A percentile compares a stretch with the other conserved stretches of the same genome.
Conservation (phyloP, 805 yeast genomes). For the Tetrapisispora taiwanensis region DNA sequence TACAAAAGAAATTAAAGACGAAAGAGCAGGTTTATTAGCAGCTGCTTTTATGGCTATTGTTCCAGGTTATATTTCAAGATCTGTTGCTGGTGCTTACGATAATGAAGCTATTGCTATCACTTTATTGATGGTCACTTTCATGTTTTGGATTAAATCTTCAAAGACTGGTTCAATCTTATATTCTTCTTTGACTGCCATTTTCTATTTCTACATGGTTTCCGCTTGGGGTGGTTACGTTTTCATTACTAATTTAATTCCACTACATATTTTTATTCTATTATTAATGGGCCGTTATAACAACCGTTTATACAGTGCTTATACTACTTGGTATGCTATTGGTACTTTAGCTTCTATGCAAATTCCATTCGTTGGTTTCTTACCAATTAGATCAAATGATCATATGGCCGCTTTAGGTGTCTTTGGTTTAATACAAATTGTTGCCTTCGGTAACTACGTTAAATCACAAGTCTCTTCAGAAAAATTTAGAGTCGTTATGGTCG, state of each 20-base stretch:
- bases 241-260: slow-evolving; percentile 93
- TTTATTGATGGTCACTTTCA: slow-evolving; percentile 87
- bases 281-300: slow-evolving; percentile 90
- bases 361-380: slow-evolving; percentile 96
- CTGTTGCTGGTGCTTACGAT: slow-evolving; percentile 98
- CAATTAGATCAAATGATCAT: slow-evolving; percentile 94
- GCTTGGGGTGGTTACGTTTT: slow-evolving; percentile 99
- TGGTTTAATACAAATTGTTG: slow-evolving; percentile 85
- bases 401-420: slow-evolving; percentile 97
- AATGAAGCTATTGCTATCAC: slow-evolving; percentile 98
- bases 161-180: slow-evolving; percentile 82
- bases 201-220: slow-evolving; percentile 95
- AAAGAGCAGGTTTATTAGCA: slow-evolving; percentile 80
- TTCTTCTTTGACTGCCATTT: slow-evolving; percentile 74
- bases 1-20: slow-evolving; percentile 82
- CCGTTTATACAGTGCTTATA: slow-evolving; percentile 77
- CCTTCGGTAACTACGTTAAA: slow-evolving; percentile 73
- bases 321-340: slow-evolving; percentile 95
- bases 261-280: slow-evolving; percentile 82
- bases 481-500: slow-evolving; percentile 58
- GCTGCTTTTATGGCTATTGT: slow-evolving; percentile 96
- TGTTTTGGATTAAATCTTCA: slow-evolving; percentile 89
- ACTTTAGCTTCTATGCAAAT: slow-evolving; percentile 99
- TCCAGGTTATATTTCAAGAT: slow-evolving; percentile 95
- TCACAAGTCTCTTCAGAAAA: slow-evolving; percentile 60